Evolutionary conservation across 768 basidiomycete species (phyloP).

Genomic region (Chlorophyllum brunneum): DNA sequence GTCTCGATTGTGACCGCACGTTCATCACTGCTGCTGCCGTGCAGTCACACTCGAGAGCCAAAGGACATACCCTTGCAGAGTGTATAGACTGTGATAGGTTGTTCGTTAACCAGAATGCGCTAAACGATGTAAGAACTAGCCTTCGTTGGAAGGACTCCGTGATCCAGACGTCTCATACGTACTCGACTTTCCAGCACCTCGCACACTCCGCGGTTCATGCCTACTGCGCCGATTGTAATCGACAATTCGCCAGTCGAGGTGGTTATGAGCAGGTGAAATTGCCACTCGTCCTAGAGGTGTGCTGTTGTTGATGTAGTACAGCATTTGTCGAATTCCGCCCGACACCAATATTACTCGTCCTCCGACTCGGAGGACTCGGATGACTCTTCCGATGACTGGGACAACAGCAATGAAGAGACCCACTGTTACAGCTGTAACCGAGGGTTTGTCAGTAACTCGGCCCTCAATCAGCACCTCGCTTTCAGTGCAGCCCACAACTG

Average conservation of each 20-base stretch:
- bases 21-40: not conserved
- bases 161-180: not conserved
- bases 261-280: not conserved
- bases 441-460: not conserved
- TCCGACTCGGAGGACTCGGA: not conserved
- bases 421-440: constrained; percentile 2
- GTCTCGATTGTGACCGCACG: constrained; percentile 10
- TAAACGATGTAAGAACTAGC: not conserved
- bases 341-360: not conserved
- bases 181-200: not conserved
- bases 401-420: not conserved
- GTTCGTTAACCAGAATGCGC: not conserved
- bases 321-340: constrained; percentile 1
- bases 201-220: not conserved
- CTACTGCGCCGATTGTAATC: not conserved
- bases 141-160: not conserved
- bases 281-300: too few species aligned
- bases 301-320: too few species aligned
- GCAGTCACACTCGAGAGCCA: constrained; percentile 12
- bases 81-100: constrained; percentile 1
- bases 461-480: not conserved
- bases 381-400: not conserved
- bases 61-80: constrained; percentile 5
- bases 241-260: not conserved
- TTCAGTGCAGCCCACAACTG: constrained; percentile 3